Evolutionary conservation across 148 eudicot genomes (phyloP), one percentile per base, ranked within the genome.

Genomic region (Simmondsia chinensis): DNA sequence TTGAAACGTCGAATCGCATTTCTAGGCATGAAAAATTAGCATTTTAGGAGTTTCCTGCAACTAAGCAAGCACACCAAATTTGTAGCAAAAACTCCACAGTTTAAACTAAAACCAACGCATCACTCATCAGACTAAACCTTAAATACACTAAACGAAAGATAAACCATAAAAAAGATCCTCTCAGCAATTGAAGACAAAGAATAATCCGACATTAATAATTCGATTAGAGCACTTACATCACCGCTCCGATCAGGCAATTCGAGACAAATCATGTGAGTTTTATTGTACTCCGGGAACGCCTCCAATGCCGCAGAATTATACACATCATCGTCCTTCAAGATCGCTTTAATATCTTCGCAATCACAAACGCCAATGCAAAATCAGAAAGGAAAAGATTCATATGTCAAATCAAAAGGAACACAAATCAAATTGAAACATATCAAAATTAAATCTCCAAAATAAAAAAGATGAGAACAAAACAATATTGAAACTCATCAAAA

Each of bases 221-320:
- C n/a, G n/a, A n/a, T n/a, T n/a, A n/a, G 20, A 24, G 18, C 29
- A 58, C 73, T 63, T 58, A 93, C 96, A 67, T 93, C 99, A 33
- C 82, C 87, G 46, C 77, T 77, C 50, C 83, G 43, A 57, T 73
- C 64, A 19, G 96, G 87, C 52, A 93, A 40, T 34, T 75, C 74
- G 39, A 93, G 89, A 35, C 70, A 75, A 57, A 93, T 61, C 74
- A 93, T 33, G 50, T 93, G 99, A 63, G 76, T 59, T 64, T 93
- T 93, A 38, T 93, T 93, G 51, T 86, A 75, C 33, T 60, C 11
- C 7, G 89, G 96, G 69, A 82, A 93, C 16, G 96, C 79, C 68
- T 85, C 95, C 18, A 60, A 64, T 5, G 83, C 88, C 6, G 96
- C 94, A 54, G 36, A 26, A 31, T 59, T 50, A 48, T 82, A 80